A percentile compares a stretch with the other conserved stretches of the same genome.
Evolutionary conservation across 495 filamentous ascomycete species (phyloP).

Genomic region (Immersiella caudata): DNA sequence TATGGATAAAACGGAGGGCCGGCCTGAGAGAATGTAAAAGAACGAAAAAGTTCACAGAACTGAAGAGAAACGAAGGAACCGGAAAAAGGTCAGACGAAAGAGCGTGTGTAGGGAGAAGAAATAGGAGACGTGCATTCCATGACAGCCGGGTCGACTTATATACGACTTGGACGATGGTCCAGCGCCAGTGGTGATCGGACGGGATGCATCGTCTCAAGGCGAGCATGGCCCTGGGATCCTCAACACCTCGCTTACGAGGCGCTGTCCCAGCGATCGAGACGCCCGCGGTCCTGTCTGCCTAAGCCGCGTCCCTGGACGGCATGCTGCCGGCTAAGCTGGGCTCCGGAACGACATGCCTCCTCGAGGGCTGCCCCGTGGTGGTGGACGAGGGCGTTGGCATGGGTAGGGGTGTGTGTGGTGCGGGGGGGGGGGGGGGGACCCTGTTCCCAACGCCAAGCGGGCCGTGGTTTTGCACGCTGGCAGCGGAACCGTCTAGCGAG

Average conservation of each 20-base stretch:
- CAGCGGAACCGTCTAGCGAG: conserved; percentile 17
- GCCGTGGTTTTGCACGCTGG: background rate
- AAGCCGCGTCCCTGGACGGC: conserved; percentile 29
- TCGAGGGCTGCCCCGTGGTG: conserved; percentile 25
- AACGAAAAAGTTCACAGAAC: conserved; percentile 53
- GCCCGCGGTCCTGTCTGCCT: conserved; percentile 15
- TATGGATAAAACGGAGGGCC: conserved; percentile 38
- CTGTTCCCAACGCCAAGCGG: conserved; percentile 16
- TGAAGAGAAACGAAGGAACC: conserved; percentile 40
- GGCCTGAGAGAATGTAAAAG: conserved; percentile 45
- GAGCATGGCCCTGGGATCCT: conserved; percentile 27
- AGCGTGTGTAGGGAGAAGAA: conserved; percentile 34
- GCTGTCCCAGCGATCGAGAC: conserved; percentile 27
- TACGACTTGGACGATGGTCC: conserved; percentile 17
- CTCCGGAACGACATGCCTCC: conserved; percentile 37
- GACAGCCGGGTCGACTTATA: conserved; percentile 26
- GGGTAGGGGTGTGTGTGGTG: conserved; percentile 17
- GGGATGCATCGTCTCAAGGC: conserved; percentile 32
- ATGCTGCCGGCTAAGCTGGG: conserved; percentile 27
- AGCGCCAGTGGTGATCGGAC: conserved; percentile 20
- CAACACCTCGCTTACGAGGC: conserved; percentile 26
- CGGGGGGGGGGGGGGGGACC: conserved; percentile 16
- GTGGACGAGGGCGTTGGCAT: conserved; percentile 7
- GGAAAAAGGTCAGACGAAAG: conserved; percentile 33
- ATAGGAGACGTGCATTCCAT: conserved; percentile 13